Evolutionary conservation across 2,329 filamentous ascomycete genomes (phyloP).

Genomic region (Fusarium sp.): DNA sequence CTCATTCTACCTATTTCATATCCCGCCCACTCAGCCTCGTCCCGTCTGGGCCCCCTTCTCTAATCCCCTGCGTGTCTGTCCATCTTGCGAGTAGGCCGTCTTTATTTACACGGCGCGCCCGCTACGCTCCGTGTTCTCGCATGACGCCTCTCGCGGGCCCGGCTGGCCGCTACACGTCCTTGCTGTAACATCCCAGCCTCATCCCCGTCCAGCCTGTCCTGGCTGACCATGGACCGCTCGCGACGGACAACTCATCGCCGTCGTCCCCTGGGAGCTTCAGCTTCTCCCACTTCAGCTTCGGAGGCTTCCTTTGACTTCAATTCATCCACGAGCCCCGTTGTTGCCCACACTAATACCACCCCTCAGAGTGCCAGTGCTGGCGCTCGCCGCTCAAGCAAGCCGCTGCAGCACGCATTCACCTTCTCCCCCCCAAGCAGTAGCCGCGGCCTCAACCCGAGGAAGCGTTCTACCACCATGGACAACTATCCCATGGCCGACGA

Average conservation of each 20-base stretch:
- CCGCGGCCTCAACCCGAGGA: constrained; percentile 51
- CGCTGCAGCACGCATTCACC: constrained; percentile 51
- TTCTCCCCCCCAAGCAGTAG: constrained; percentile 51
- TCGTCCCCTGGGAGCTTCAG: constrained; percentile 47
- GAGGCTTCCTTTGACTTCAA: constrained; percentile 49
- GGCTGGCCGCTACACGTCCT: constrained; percentile 47
- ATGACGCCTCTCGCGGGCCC: constrained; percentile 43
- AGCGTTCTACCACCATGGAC: constrained; percentile 60
- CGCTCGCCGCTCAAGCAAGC: constrained; percentile 50
- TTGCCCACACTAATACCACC: constrained; percentile 48
- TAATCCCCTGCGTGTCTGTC: constrained; percentile 14
- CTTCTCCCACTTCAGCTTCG: constrained; percentile 50
- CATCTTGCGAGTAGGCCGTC: not conserved
- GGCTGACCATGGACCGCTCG: constrained; percentile 54
- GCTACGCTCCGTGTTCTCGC: constrained; percentile 35
- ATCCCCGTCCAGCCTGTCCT: constrained; percentile 35
- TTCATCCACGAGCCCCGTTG: constrained; percentile 48
- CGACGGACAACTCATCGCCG: constrained; percentile 51
- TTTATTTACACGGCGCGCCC: constrained; percentile 26
- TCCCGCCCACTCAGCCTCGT: constrained; percentile 31
- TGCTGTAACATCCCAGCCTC: constrained; percentile 46
- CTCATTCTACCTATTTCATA: constrained; percentile 33
- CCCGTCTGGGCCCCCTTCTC: constrained; percentile 24
- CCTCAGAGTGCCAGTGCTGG: constrained; percentile 46
- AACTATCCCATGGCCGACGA: constrained; percentile 54